Evolutionary conservation across 495 filamentous ascomycete genomes (phyloP).

Genomic region (Xylaria bambusicola): DNA sequence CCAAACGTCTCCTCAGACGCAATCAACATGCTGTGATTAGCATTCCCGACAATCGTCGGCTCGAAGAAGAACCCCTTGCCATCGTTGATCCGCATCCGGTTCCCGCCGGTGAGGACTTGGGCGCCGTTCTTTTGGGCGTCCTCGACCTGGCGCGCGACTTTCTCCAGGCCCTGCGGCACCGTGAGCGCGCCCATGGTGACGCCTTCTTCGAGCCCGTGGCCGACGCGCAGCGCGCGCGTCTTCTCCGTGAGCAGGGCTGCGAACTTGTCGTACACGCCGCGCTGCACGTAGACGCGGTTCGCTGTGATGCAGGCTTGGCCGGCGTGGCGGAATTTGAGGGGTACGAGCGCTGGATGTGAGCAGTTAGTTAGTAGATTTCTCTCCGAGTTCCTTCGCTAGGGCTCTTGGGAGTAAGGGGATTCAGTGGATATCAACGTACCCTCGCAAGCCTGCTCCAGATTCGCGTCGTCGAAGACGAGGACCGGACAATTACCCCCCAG

Average conservation of each 20-base stretch:
- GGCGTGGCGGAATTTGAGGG: constrained; percentile 66
- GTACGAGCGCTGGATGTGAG: constrained; percentile 44
- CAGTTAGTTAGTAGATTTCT: too few species aligned
- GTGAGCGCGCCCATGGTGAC: constrained; percentile 72
- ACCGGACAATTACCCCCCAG: constrained; percentile 77
- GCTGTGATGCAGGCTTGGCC: constrained; percentile 77
- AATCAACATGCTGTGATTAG: constrained; percentile 65
- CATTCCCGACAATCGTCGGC: constrained; percentile 66
- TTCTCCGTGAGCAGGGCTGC: constrained; percentile 56
- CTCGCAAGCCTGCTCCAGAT: constrained; percentile 62
- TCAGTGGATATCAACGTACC: constrained; percentile 32
- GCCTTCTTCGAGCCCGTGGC: constrained; percentile 59
- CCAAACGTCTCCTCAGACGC: constrained; percentile 71
- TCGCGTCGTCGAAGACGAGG: constrained; percentile 73
- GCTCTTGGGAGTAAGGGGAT: too few species aligned
- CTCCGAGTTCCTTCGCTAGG: too few species aligned
- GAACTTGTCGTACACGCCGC: constrained; percentile 56
- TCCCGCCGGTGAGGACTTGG: constrained; percentile 60
- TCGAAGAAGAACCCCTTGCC: constrained; percentile 68
- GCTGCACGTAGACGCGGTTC: constrained; percentile 71
- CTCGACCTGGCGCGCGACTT: constrained; percentile 61
- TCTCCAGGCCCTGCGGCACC: constrained; percentile 63
- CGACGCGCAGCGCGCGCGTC: constrained; percentile 59
- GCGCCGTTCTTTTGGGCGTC: constrained; percentile 65
- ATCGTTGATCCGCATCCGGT: constrained; percentile 34